phyloP scores from a whole-genome alignment of 192 early-diverging fungal genomes.

The Mortierella hygrophila region DNA sequence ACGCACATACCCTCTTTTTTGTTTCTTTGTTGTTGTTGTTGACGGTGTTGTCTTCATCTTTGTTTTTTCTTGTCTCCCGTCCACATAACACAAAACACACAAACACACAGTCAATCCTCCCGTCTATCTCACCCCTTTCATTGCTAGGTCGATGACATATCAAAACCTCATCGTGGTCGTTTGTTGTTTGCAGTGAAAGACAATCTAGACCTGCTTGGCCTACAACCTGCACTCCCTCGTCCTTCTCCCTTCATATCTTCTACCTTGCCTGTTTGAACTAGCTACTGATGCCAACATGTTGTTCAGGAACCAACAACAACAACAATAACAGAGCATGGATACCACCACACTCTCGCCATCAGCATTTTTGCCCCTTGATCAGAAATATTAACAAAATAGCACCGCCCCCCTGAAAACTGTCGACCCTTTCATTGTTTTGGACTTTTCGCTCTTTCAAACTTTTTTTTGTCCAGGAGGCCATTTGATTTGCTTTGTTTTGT shows the following conservation, averaged over 20 bases:
- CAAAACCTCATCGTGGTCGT: too few species aligned
- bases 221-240: background rate
- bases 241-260: background rate
- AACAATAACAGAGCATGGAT: background rate
- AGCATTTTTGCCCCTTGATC: background rate
- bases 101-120: background rate
- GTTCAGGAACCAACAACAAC: background rate
- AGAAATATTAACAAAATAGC: background rate
- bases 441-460: background rate
- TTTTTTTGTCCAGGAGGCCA: background rate
- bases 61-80: background rate
- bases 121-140: background rate
- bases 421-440: background rate
- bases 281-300: background rate
- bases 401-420: background rate
- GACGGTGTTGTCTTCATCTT: background rate
- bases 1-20: background rate
- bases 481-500: too few species aligned
- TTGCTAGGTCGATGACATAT: background rate
- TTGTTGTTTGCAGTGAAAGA: background rate
- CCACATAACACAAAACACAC: background rate
- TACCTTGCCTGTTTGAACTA: background rate
- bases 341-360: background rate
- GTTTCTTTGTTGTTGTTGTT: background rate
- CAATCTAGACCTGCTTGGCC: background rate